phyloP scores from a whole-genome alignment of 345 rosid genomes.

The Corchorus capsularis region DNA sequence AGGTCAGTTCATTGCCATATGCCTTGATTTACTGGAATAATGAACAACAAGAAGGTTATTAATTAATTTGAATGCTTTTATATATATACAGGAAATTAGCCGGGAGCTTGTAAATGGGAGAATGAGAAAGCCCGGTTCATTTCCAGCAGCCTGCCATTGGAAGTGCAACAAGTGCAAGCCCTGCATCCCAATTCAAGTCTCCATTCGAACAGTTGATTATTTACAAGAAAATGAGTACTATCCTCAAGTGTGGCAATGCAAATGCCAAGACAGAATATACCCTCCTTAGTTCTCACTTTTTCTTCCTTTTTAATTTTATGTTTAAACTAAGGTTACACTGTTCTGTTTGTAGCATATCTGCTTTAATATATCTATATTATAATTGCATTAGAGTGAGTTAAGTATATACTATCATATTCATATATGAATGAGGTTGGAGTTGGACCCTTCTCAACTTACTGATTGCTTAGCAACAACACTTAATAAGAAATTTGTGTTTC shows the following conservation, averaged over 20 bases:
- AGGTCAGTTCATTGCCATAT: constrained; percentile 16
- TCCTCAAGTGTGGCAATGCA: constrained; percentile 25
- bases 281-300: neutral
- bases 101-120: neutral
- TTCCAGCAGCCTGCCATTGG: constrained; percentile 6
- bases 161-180: constrained; percentile 23
- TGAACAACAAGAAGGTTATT: neutral
- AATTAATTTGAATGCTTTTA: neutral
- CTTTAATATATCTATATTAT: neutral
- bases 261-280: constrained; percentile 15
- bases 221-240: constrained; percentile 21
- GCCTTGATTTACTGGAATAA: neutral
- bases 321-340: neutral
- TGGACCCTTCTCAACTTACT: neutral
- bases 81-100: constrained; percentile 8
- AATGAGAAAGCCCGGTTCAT: constrained; percentile 18
- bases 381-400: neutral
- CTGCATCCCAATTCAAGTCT: constrained; percentile 10
- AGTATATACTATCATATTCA: neutral
- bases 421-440: neutral
- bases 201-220: neutral
- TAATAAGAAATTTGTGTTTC: too few relatives aligned
- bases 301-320: too few relatives aligned
- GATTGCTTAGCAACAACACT: too few relatives aligned
- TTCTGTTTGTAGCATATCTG: neutral